Base-by-base conservation (phyloP, 371 early-diverging fungal species). In the Thermomucor indicae-seudaticae region DNA sequence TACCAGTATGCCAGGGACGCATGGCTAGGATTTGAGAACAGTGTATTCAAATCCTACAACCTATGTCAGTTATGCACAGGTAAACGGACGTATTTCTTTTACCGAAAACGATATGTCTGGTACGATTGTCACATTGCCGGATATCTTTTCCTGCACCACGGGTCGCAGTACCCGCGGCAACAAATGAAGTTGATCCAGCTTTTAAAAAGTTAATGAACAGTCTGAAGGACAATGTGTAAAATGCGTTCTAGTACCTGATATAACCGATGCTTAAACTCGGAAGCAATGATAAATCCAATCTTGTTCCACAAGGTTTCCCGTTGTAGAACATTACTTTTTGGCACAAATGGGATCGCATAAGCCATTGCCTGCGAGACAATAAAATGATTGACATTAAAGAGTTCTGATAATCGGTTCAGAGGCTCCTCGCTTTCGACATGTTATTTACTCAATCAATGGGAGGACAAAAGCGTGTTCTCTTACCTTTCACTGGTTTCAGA, bases 11-110 rank as follows among this genome's bases (percentile, higher is more conserved):
- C 80, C 27, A 91, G 62, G 6, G 83, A 73, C 25, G 71, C 60
- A 34, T 80, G 67, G 0, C 88, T 88, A 17, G 92, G 93, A 47
- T 89, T 88, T 6, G 88, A 81, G 43, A 93, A 84, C n/a, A 90
- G 47, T 0, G 72, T 79, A 42, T 72, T 75, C 51, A 86, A 83
- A 51, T 90, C 91, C 67, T 82, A 69, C 23, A 28, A 1, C 34
- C 14, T 20, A 29, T 2, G 0, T 14, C 6, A 20, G 37, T 1
- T 35, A 12, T 60, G 40, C n/a, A 7, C 29, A 20, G 19, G 12
- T 29, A 20, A 3, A 5, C 22, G 16, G 10, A 4, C 16, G 25
- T 3, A 32, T 2, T 40, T 27, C 27, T 25, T 58, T 70, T 69
- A 78, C 80, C 8, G 65, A 64, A 4, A 79, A 43, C 8, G 64